phyloP scores from a whole-genome alignment of 495 filamentous ascomycete genomes.

The Bombardia bombarda region DNA sequence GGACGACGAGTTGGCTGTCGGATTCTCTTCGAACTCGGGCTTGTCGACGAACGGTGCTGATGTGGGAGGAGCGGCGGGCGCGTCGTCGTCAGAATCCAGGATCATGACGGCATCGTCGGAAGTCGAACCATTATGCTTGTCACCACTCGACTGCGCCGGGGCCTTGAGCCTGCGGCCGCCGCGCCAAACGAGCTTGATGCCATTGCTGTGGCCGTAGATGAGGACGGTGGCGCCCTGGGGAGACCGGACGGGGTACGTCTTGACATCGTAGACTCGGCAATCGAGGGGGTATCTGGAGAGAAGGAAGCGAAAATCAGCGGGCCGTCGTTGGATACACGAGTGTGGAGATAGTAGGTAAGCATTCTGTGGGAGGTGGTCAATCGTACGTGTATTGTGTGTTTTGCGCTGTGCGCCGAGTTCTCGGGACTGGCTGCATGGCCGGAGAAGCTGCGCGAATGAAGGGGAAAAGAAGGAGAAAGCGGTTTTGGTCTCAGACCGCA shows the following conservation, averaged over 20 bases:
- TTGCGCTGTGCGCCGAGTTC: slow-evolving; percentile 27
- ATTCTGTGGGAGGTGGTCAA: slow-evolving; percentile 1
- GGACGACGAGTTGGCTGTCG: slow-evolving; percentile 32
- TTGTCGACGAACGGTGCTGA: slow-evolving; percentile 28
- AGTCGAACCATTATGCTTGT: slow-evolving; percentile 32
- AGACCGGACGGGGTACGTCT: slow-evolving; percentile 66
- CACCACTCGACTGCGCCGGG: slow-evolving; percentile 23
- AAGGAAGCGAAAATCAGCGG: slow-evolving; percentile 4
- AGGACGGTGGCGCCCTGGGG: slow-evolving; percentile 81
- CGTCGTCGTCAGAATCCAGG: slow-evolving; percentile 73
- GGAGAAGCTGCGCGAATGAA: not conserved
- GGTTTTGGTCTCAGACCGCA: too few relatives aligned
- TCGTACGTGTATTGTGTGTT: slow-evolving; percentile 25
- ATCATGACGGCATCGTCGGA: slow-evolving; percentile 61
- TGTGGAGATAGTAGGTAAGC: not conserved
- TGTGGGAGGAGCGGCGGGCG: slow-evolving; percentile 13
- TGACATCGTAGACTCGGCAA: slow-evolving; percentile 63
- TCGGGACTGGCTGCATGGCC: slow-evolving; percentile 18
- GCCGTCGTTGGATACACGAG: too few relatives aligned
- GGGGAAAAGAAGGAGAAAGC: not conserved
- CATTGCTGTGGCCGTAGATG: slow-evolving; percentile 73
- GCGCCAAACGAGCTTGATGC: slow-evolving; percentile 71
- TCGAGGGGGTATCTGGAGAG: slow-evolving; percentile 61
- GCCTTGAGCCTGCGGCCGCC: slow-evolving; percentile 61
- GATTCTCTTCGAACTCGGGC: slow-evolving; percentile 40